Evolutionary conservation across 2,329 filamentous ascomycete species (phyloP).

Genomic region (Phyllosticta ampelicida): DNA sequence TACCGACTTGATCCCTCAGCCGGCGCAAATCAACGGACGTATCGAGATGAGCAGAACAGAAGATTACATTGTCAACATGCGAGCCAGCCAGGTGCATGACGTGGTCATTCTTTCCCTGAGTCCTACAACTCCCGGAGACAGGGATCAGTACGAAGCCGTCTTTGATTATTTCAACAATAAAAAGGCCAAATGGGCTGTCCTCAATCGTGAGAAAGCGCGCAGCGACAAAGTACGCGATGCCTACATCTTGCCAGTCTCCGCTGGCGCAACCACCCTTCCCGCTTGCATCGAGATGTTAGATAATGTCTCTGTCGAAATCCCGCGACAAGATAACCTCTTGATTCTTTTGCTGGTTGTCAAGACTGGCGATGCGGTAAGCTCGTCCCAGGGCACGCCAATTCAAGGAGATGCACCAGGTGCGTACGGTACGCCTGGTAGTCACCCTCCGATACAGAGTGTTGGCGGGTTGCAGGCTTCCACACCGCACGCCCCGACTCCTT

Average conservation of each 20-base stretch:
- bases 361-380: constrained; percentile 26
- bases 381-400: constrained; percentile 18
- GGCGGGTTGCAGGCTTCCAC: constrained; percentile 1
- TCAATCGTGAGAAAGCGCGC: constrained; percentile 55
- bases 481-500: constrained; percentile 10
- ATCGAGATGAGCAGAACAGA: constrained; percentile 76
- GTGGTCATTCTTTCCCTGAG: constrained; percentile 68
- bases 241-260: constrained; percentile 77
- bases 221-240: constrained; percentile 73
- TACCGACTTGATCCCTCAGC: constrained; percentile 62
- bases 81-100: constrained; percentile 73
- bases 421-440: constrained; percentile 10
- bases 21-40: constrained; percentile 62
- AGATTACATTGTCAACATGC: constrained; percentile 80
- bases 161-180: constrained; percentile 70
- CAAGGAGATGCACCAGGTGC: constrained; percentile 18
- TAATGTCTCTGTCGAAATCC: constrained; percentile 65
- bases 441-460: neutral
- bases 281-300: constrained; percentile 85
- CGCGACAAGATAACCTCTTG: constrained; percentile 63
- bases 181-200: constrained; percentile 80
- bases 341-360: constrained; percentile 75
- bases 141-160: constrained; percentile 58
- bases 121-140: constrained; percentile 47
- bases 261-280: constrained; percentile 57